Base-by-base conservation (phyloP, 2,329 filamentous ascomycete genomes). In the Pseudogymnoascus sp. region DNA sequence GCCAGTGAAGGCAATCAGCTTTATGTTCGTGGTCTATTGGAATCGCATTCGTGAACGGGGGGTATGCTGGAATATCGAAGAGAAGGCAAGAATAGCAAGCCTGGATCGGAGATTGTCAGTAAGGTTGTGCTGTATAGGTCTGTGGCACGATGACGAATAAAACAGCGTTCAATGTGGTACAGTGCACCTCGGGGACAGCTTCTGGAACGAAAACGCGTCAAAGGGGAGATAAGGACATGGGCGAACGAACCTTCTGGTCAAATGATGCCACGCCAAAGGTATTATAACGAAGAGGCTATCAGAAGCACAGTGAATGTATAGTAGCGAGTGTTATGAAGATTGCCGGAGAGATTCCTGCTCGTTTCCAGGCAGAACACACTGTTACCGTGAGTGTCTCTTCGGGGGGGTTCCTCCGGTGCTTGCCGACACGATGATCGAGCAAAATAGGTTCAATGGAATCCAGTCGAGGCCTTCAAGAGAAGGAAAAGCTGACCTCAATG, bases 321-420 rank as follows among this genome's bases (percentile, higher is more conserved):
- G 67, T 70, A 65, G 71, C 66, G 69, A 68, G 69, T 68, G 65
- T 71, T 63, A 2, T 19, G 59, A 62, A 62, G 62, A 65, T 65
- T 66, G 58, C 66, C 62, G 65, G 64, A 52, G 61, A 66, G 64
- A 61, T 58, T 41, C 58, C 64, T 61, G 33, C 58, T 59, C 60
- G 60, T 63, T 60, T 41, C 58, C 58, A 60, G 58, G 33, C 58
- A 67, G 67, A 70, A 66, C 62, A 67, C 70, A 71, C 70, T 72
- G 55, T 69, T 67, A 70, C 70, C 69, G 69, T 69, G 67, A 36
- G 36, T 61, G 22, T 45, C 9, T 69, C 28, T 33, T 33, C 8
- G 42, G 22, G 42, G 41, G 41, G 22, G 14, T 30, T 25, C 49
- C 22, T 55, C 49, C 49, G 49, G 28, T 55, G 49, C n/a, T 55